Evolutionary conservation across 2,329 filamentous ascomycete species (phyloP), one percentile per base, ranked within the genome.

Genomic region (Emergomyces pasteurianus): DNA sequence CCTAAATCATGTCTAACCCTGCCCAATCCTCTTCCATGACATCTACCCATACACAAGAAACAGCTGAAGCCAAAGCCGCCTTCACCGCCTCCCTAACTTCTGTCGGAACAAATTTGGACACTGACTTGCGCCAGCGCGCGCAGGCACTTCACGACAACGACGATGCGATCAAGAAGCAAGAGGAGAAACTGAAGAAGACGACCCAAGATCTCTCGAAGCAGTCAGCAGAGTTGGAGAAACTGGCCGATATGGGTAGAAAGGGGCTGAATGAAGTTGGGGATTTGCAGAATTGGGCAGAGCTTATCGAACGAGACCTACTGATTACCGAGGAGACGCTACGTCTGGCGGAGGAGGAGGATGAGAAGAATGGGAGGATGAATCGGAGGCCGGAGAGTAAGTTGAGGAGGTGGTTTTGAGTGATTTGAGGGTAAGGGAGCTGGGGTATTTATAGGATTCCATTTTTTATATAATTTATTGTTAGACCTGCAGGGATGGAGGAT

Each of bases 221-320:
- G 70, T 81, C 77, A 65, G 77, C 76, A 38, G 76, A 81, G 68
- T 80, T 80, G 74, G 76, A 80, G 66, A 81, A 79, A 67, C 71
- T 84, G 58, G 75, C 80, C 28, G 81, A 83, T 63, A 77, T 77
- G 65, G 80, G 79, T 63, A 77, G 79, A 12, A 79, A 80, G 66
- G 81, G 81, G 60, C 67, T 86, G 63, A 85, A 84, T 70, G 82
- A 85, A 71, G 77, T 85, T 63, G 83, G 83, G n/a, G 82, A 86
- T 66, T 75, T 86, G 62, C 83, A 86, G 75, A 85, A 85, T 66
- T 86, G 83, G 82, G 81, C 83, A 23, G 83, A 85, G 75, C 76
- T 84, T 75, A 77, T 86, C 67, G 83, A 79, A 68, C 67, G 75
- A 63, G 77, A 79, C 70, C 65, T 79, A 57, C 67, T 75, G 63